phyloP scores from a whole-genome alignment of 2,329 filamentous ascomycete genomes.

The Neonectria magnoliae region DNA sequence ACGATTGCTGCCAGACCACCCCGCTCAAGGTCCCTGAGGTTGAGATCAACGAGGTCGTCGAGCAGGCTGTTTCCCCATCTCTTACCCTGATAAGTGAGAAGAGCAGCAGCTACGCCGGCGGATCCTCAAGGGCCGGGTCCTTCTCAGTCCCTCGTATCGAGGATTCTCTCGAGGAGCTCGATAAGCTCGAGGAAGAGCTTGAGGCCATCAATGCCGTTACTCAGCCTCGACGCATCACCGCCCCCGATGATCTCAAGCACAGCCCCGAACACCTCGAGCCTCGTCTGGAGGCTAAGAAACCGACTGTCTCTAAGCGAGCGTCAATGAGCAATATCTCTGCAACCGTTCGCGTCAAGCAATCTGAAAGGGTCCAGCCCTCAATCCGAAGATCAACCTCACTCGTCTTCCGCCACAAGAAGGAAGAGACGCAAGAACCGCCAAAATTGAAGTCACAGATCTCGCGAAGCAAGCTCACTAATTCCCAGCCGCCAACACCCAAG shows the following conservation, averaged over 20 bases:
- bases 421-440: constrained; percentile 26
- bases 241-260: constrained; percentile 35
- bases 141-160: constrained; percentile 63
- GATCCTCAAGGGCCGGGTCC: constrained; percentile 45
- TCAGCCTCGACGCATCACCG: constrained; percentile 46
- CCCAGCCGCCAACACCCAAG: constrained; percentile 49
- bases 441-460: constrained; percentile 28
- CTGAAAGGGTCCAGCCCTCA: constrained; percentile 48
- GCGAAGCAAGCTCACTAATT: constrained; percentile 32
- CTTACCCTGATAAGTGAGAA: constrained; percentile 45
- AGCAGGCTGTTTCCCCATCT: constrained; percentile 48
- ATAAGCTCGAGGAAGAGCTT: constrained; percentile 69
- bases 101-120: constrained; percentile 48
- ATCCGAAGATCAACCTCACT: constrained; percentile 56
- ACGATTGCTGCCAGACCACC: constrained; percentile 32
- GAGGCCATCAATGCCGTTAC: constrained; percentile 61
- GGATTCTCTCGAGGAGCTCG: constrained; percentile 71
- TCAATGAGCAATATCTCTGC: constrained; percentile 48
- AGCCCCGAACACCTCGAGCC: constrained; percentile 31
- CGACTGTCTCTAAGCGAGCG: constrained; percentile 38
- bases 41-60: constrained; percentile 38
- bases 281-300: constrained; percentile 25
- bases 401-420: constrained; percentile 46
- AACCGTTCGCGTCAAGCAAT: constrained; percentile 55
- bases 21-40: constrained; percentile 46